Conservation (phyloP, 2,329 filamentous ascomycete genomes). For the Phoma sp. region DNA sequence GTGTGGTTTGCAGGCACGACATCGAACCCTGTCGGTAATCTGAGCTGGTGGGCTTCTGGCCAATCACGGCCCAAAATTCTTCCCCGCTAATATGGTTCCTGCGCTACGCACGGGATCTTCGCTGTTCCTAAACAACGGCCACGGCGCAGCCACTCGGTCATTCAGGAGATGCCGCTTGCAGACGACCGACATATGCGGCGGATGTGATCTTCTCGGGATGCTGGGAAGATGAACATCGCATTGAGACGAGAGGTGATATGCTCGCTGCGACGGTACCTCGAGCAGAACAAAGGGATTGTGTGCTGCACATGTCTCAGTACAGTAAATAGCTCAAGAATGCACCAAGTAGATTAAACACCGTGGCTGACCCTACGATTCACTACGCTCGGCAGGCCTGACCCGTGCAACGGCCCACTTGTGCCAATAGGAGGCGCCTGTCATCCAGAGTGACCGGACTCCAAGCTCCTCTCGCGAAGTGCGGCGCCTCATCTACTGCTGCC, state of each 20-base stretch:
- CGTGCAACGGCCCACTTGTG: constrained; percentile 30
- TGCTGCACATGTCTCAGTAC: not conserved
- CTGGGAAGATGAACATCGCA: constrained; percentile 12
- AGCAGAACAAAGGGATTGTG: not conserved
- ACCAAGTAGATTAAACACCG: constrained; percentile 33
- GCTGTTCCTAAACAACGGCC: constrained; percentile 31
- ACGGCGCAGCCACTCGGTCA: constrained; percentile 21
- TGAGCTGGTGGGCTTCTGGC: constrained; percentile 15
- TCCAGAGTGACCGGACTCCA: constrained; percentile 29
- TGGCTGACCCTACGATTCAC: constrained; percentile 28
- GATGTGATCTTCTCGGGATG: constrained; percentile 1
- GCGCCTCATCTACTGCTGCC: constrained; percentile 46
- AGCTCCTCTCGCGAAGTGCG: constrained; percentile 26
- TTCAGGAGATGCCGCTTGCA: constrained; percentile 17
- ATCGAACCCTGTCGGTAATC: constrained; percentile 28
- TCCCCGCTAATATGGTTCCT: constrained; percentile 27
- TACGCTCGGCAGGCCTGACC: constrained; percentile 26
- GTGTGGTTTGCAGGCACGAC: constrained; percentile 23
- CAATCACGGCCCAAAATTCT: constrained; percentile 23
- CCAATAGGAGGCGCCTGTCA: constrained; percentile 34
- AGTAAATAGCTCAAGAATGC: constrained; percentile 24
- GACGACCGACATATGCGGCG: constrained; percentile 12
- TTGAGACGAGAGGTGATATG: not conserved
- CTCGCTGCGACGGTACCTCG: not conserved
- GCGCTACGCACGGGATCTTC: constrained; percentile 25